These are phyloP conservation scores for Pythium phragmitis DNA, from an alignment of 352 stramenopile species.

Conservation along the genomic window DNA sequence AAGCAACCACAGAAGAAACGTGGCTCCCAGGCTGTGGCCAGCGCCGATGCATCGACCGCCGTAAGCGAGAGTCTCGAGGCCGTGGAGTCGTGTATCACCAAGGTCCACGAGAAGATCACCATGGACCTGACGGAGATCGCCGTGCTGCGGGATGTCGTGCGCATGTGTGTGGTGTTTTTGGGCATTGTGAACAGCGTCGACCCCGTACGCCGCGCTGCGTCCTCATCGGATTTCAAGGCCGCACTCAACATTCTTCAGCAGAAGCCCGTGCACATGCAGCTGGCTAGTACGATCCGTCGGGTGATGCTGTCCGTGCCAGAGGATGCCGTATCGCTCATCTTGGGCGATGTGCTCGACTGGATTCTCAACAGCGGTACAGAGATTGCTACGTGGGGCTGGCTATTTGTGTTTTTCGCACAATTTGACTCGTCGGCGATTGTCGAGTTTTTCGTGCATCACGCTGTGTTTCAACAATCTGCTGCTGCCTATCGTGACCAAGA, in stretches of 20 bases:
- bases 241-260: constrained; percentile 36
- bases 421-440: constrained; percentile 43
- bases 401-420: constrained; percentile 44
- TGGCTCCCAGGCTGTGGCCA: constrained; percentile 20
- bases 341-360: constrained; percentile 56
- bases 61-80: constrained; percentile 35
- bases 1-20: constrained; percentile 53
- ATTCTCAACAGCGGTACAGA: constrained; percentile 16
- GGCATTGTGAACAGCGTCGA: constrained; percentile 44
- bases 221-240: constrained; percentile 29
- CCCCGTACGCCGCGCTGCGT: constrained; percentile 9
- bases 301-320: constrained; percentile 38
- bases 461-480: constrained; percentile 22
- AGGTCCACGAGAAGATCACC: constrained; percentile 40
- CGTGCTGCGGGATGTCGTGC: constrained; percentile 43
- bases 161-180: constrained; percentile 42
- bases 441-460: constrained; percentile 47
- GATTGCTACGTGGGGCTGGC: constrained; percentile 30
- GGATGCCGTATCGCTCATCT: constrained; percentile 15
- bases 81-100: constrained; percentile 36
- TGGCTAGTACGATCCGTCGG: constrained; percentile 40
- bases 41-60: constrained; percentile 8
- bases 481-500: not conserved
- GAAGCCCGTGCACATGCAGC: constrained; percentile 49
- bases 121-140: constrained; percentile 30